Base-by-base conservation (phyloP, 208 protist species). In the Crithidia brevicula region DNA sequence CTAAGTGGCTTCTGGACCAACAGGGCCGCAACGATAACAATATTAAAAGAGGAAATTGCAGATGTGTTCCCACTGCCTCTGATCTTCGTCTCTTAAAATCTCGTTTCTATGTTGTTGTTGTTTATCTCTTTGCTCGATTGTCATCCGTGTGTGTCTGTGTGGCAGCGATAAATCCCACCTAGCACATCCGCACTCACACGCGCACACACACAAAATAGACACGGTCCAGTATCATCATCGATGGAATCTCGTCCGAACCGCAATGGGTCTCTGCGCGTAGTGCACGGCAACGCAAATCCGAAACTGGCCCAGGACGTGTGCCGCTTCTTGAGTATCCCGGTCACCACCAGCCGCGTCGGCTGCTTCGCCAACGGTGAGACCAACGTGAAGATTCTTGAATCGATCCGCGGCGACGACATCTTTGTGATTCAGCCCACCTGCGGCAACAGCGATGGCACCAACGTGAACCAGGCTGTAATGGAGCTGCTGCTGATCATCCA, bases 351-450 rank as follows among this genome's bases (percentile, higher is more conserved):
- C 60, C 83, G 75, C 20, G 92, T 97, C 34, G 86, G 88, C 18
- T 56, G 72, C 40, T 97, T 97, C 65, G 88, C 92, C 18, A 97
- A 97, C 71, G 92, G 92, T 53, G 89, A 97, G 76, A 94, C 81
- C 10, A 88, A 88, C 73, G 80, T 97, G 16, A 92, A 92, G 67
- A 86, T 97, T 61, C 68, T 92, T 27, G 85, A 94, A 57, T 93
- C 89, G 2, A 92, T 95, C 52, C 88, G 92, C 36, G 92, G 92
- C 43, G 92, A 97, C 61, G 98, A 99, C 77, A 82, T 99, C 46
- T 99, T 97, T 72, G 90, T 99, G 20, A 90, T 99, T 43, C 96
- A 99, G 72, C 83, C 95, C 10, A 98, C 97, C 5, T 98, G 94
- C 67, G 65, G 94, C 80, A 93, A 94, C 69, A 76, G 73, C 25